phyloP scores from a whole-genome alignment of 441 rosid species.

The Corymbia citriodora region DNA sequence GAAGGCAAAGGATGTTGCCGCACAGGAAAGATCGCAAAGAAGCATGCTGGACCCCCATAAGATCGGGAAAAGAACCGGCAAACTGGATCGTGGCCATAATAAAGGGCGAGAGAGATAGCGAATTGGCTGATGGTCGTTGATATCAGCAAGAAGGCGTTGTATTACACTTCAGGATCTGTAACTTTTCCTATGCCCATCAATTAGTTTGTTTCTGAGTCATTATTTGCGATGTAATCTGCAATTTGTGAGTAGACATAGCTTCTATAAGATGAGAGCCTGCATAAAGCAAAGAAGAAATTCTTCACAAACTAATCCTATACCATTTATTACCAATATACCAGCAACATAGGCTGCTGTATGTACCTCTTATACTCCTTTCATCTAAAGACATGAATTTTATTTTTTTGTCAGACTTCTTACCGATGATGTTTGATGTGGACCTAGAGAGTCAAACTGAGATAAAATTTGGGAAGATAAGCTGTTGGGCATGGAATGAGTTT shows the following conservation, averaged over 20 bases:
- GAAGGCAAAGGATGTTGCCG: constrained; percentile 28
- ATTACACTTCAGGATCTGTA: background rate
- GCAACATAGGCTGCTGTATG: background rate
- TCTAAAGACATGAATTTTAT: background rate
- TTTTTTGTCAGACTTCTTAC: background rate
- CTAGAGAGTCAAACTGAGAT: background rate
- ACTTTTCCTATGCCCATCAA: background rate
- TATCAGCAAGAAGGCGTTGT: background rate
- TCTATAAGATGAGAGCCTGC: background rate
- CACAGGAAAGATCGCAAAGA: constrained; percentile 23
- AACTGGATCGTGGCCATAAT: constrained; percentile 34
- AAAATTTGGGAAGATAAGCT: background rate
- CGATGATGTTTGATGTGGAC: background rate
- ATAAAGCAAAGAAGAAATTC: background rate
- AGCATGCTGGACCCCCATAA: constrained; percentile 20
- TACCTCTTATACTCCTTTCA: background rate
- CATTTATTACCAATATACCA: background rate
- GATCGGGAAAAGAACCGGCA: constrained; percentile 30
- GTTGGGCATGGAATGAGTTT: background rate
- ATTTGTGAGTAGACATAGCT: background rate
- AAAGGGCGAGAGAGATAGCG: constrained; percentile 43
- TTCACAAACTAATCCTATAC: background rate
- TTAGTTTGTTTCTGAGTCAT: background rate
- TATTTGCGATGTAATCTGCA: background rate
- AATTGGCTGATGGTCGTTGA: background rate